Base-by-base conservation (phyloP, 352 stramenopile genomes). In the Plasmopara viticola region DNA sequence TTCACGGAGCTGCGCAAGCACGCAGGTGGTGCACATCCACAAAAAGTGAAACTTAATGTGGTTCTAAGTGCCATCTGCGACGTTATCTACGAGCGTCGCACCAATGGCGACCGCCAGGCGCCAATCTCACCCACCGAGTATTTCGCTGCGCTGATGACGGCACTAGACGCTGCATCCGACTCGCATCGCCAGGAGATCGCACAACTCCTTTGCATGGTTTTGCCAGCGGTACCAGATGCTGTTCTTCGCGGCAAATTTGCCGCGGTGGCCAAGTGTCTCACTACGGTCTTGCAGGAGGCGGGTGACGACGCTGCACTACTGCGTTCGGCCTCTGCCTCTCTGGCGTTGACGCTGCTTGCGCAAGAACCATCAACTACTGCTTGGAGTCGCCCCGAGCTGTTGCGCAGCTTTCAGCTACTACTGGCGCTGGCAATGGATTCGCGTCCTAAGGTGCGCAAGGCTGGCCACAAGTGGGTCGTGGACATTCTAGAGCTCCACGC, bases 131-230 rank as follows among this genome's bases (percentile, higher is more conserved):
- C 70, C 56, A 90, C 80, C 30, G 84, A 94, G 70, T 94, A 94
- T 57, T 94, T 94, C 51, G 84, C 84, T 10, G 80, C 84, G 51
- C 70, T 94, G 49, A 92, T 94, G 84, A 94, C 84, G 14, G 84
- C 78, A 45, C 69, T 94, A 48, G 84, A 94, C 60, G 78, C 80
- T 0, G 78, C 75, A 5, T 70, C 71, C 20, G 68, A 73, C 44
- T 83, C 81, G 41, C 84, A 94, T 53, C 74, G 85, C 46, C 74
- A 89, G 51, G 79, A 93, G 56, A 74, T 91, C 49, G 61, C 79
- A 44, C 76, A 88, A 58, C 58, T 94, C 50, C 73, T 94, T 42
- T 70, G 74, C 9, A 84, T 87, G 45, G 82, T 86, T 48, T 60
- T 94, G 62, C 84, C 81, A 2, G 66, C 76, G 42, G 73, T 87